Evolutionary conservation across 768 basidiomycete genomes (phyloP).

Genomic region (Leccinum rimulosum): DNA sequence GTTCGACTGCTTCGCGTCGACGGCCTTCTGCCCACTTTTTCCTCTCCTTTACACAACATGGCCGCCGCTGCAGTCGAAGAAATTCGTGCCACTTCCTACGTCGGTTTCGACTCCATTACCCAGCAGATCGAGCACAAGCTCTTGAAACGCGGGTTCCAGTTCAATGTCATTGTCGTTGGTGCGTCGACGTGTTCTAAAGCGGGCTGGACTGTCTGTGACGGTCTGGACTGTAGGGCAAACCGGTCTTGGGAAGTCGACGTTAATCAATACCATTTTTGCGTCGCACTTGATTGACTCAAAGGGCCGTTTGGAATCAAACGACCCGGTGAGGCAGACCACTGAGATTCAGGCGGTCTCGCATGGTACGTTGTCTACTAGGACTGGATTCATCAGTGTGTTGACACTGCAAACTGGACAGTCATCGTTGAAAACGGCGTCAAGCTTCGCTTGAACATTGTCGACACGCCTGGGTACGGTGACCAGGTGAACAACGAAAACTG

Average conservation of each 20-base stretch:
- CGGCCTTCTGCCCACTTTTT: constrained; percentile 10
- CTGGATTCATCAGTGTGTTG: constrained; percentile 3
- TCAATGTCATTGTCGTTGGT: constrained; percentile 98
- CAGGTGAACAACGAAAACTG: constrained; percentile 99
- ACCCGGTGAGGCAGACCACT: constrained; percentile 91
- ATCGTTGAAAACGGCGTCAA: constrained; percentile 96
- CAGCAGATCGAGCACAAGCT: constrained; percentile 99
- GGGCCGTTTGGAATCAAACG: constrained; percentile 84
- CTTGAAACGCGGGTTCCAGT: constrained; percentile 98
- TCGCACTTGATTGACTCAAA: constrained; percentile 98
- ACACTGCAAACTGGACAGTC: constrained; percentile 45
- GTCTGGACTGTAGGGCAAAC: constrained; percentile 70
- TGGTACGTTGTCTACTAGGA: constrained; percentile 49
- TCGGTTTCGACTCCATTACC: constrained; percentile 98
- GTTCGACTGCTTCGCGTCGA: constrained; percentile 14
- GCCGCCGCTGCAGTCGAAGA: constrained; percentile 58
- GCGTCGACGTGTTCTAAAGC: constrained; percentile 30
- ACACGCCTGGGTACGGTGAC: constrained; percentile 98
- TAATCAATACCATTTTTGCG: constrained; percentile 99
- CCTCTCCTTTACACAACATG: constrained; percentile 30
- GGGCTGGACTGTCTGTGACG: not conserved
- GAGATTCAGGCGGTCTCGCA: constrained; percentile 95
- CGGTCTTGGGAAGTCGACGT: constrained; percentile 95
- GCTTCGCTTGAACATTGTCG: constrained; percentile 94
- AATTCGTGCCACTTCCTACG: constrained; percentile 89